Conservation (phyloP, 148 eudicot genomes). For the Gaultheria prostrata region DNA sequence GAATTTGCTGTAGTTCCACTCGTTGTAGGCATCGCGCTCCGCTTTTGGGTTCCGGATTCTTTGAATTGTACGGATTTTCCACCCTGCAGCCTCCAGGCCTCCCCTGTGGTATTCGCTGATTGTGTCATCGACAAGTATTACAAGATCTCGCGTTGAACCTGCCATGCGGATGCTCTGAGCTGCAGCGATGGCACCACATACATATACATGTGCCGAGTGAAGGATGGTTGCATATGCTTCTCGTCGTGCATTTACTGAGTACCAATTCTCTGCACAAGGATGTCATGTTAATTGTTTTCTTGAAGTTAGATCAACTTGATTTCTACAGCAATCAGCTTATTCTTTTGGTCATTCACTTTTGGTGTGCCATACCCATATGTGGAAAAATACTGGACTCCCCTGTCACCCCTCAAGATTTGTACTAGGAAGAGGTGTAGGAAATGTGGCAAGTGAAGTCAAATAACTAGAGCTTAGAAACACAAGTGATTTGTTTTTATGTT, state of each 20-base stretch:
- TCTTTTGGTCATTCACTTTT: background rate
- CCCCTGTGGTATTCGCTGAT: slow-evolving; percentile 67
- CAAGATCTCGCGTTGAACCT: slow-evolving; percentile 85
- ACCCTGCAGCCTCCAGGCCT: slow-evolving; percentile 84
- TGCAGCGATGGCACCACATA: slow-evolving; percentile 92
- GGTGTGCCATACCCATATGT: no score
- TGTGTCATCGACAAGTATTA: slow-evolving; percentile 82
- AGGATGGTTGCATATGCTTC: slow-evolving; percentile 97
- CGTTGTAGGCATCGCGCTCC: slow-evolving; percentile 85
- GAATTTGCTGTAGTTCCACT: slow-evolving; percentile 96
- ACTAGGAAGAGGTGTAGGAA: background rate
- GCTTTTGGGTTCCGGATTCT: slow-evolving; percentile 92
- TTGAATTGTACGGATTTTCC: slow-evolving; percentile 72
- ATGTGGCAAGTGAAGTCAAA: background rate
- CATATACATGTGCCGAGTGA: slow-evolving; percentile 85
- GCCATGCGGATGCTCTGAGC: slow-evolving; percentile 95
- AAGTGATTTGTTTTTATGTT: no score
- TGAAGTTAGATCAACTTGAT: slow-evolving; percentile 10
- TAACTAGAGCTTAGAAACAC: background rate
- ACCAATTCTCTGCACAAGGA: slow-evolving; percentile 45
- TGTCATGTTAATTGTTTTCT: background rate
- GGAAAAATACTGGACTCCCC: background rate
- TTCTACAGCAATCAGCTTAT: background rate
- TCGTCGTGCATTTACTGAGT: slow-evolving; percentile 55
- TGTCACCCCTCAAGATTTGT: background rate